Conservation (phyloP, 208 protist genomes). For the Crithidia acanthocephali region DNA sequence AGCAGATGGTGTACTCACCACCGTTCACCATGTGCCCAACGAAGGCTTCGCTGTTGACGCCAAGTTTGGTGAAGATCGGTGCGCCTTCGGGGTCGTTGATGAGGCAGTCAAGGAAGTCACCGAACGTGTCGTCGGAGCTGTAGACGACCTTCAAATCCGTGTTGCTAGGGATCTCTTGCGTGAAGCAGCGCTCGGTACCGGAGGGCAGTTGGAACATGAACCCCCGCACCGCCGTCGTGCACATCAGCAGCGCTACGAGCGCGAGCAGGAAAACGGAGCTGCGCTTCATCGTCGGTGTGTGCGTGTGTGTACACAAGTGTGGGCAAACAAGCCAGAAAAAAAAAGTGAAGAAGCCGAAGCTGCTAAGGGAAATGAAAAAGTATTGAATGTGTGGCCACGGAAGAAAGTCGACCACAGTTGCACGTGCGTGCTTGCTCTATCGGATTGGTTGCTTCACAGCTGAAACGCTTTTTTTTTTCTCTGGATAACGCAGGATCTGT, state of each 20-base stretch:
- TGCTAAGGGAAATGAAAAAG: too few species aligned
- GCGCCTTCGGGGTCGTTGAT: constrained; percentile 29
- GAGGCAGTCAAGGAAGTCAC: constrained; percentile 64
- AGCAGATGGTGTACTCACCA: constrained; percentile 79
- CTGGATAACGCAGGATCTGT: too few species aligned
- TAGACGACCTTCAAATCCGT: constrained; percentile 66
- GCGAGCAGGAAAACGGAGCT: background rate
- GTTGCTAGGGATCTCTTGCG: constrained; percentile 75
- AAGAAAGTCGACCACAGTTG: too few species aligned
- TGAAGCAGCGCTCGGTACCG: constrained; percentile 72
- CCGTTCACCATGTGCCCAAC: constrained; percentile 42
- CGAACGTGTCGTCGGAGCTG: constrained; percentile 50
- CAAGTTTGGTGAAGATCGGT: constrained; percentile 26
- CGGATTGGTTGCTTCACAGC: too few species aligned
- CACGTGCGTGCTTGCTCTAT: too few species aligned
- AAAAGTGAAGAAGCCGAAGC: too few species aligned
- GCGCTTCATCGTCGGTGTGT: constrained; percentile 6
- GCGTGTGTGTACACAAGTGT: too few species aligned
- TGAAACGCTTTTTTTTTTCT: too few species aligned
- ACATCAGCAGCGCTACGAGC: constrained; percentile 17
- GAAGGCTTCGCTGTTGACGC: constrained; percentile 45
- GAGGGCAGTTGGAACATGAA: constrained; percentile 70
- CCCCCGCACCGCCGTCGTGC: constrained; percentile 12
- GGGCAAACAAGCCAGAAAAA: too few species aligned
- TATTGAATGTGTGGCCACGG: too few species aligned